Evolutionary conservation across 257 asterid species (phyloP), one percentile per base, ranked within the genome.

Genomic region (Galeopsis tetrahit): DNA sequence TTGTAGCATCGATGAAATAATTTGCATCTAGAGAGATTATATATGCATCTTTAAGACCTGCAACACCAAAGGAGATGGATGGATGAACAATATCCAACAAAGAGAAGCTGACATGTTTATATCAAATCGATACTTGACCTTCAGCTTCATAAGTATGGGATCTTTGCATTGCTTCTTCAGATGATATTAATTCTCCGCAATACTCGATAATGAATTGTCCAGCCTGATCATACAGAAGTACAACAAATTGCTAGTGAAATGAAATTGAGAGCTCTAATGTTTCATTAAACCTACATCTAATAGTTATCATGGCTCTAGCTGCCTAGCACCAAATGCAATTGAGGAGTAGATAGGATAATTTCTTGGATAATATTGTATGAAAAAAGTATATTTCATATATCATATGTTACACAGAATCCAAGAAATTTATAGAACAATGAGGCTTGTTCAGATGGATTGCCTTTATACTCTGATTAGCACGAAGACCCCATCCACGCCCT

Each of bases 401-500:
- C 28, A 35, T 8, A 51, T 68, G 28, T 71, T 10, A 40, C 31
- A 66, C 43, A 60, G 63, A 56, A 72, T 10, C 64, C 2, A 4
- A 55, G 34, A 61, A 53, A 11, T 62, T 14, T 36, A 32, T 63
- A 60, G 72, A 35, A 66, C 53, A 21, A 68, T 4, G 28, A 64
- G 53, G 80, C 67, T 53, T 65, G 63, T 63, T 66, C 62, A 72
- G 66, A 77, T 60, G 28, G 65, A 71, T 78, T 85, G 89, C 98
- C 96, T 88, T 82, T 11, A 93, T 83, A 71, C 74, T 68, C 68
- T 91, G 90, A 69, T 88, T 93, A 44, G 98, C 88, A 11, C 70
- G 79, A 83, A 93, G 96, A 80, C 96, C 98, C 95, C 98, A 93
- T 63, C 98, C 97, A 76, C 96, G 90, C 68, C 96, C 97, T 75